Conservation (phyloP, 2,329 filamentous ascomycete genomes). For the Lizonia empirigonia region DNA sequence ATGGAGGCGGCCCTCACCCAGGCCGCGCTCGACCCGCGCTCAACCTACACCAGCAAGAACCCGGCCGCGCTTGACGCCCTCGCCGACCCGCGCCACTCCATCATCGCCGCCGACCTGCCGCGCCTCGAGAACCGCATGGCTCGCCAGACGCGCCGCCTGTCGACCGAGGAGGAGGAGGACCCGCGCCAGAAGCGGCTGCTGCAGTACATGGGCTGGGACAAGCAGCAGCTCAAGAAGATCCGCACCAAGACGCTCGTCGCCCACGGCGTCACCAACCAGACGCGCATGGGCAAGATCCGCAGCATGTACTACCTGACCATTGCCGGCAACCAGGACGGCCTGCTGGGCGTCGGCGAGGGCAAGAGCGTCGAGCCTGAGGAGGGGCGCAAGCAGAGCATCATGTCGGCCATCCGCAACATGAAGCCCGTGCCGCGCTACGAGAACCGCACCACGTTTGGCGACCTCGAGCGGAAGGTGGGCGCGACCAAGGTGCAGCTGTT, state of each 20-base stretch:
- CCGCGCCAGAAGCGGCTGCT: constrained; percentile 58
- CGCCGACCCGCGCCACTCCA: constrained; percentile 53
- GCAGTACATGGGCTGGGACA: constrained; percentile 61
- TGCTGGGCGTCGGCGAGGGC: constrained; percentile 86
- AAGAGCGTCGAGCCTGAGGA: constrained; percentile 78
- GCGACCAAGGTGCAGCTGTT: constrained; percentile 85
- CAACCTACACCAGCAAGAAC: constrained; percentile 55
- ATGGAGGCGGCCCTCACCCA: constrained; percentile 43
- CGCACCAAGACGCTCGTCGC: constrained; percentile 73
- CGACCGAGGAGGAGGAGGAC: constrained; percentile 51
- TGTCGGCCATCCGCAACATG: constrained; percentile 89
- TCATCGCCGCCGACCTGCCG: constrained; percentile 59
- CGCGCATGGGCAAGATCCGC: constrained; percentile 89
- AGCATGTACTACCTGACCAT: constrained; percentile 77
- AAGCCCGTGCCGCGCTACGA: constrained; percentile 91
- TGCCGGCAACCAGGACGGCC: constrained; percentile 84
- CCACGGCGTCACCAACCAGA: constrained; percentile 86
- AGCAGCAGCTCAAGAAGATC: constrained; percentile 57
- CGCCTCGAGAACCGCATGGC: constrained; percentile 49
- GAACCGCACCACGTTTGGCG: constrained; percentile 86
- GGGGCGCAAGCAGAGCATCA: constrained; percentile 72
- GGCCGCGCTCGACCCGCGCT: constrained; percentile 50
- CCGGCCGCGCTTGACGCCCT: constrained; percentile 56
- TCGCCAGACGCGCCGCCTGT: constrained; percentile 37
- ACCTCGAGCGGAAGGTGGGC: constrained; percentile 81